Base-by-base conservation (phyloP, 441 rosid species). In the Brassica hybrid region DNA sequence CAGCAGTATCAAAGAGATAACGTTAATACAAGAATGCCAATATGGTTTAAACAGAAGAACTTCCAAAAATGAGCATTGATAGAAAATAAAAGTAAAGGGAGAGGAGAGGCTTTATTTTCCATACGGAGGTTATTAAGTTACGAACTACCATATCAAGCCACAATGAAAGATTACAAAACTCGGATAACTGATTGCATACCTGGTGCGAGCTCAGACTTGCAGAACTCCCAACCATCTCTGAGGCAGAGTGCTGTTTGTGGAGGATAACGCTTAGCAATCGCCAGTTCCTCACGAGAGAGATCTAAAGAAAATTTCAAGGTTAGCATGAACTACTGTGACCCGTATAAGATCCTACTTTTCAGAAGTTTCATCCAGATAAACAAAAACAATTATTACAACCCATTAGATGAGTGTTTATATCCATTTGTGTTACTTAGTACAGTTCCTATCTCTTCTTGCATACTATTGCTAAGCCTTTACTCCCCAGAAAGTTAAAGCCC, bases 191-290 rank as follows among this genome's bases (percentile, higher is more conserved):
- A 71, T 48, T 67, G 14, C 64, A 27, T 41, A 96, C 99, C 99
- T 85, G 96, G 88, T 30, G 98, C 98, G 34, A 81, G 88, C 58
- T 96, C 98, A 72, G 97, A 87, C 79, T 84, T 92, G 87, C 94
- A 92, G 74, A 96, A 86, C 83, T 96, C 99, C 98, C 97, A 94
- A 73, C 99, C 99, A 85, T 91, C 94, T 88, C 97, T 88, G 69
- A 96, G 84, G 88, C 99, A 96, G 88, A 90, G 78, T 48, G 97
- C 92, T 32, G 96, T 77, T n/a, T 89, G 90, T 52, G 93, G 82
- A 73, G 99, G 99, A 88, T 92, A 96, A 76, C 91, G 94, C 85
- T 91, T 91, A 34, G 98, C 91, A 77, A 92, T 84, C 69, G 91
- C 84, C 38, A 92, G 69, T 84, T 90, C 98, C 81, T 96, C 99